Evolutionary conservation across 2,329 filamentous ascomycete species (phyloP).

Genomic region (Pyricularia pennisetigena): DNA sequence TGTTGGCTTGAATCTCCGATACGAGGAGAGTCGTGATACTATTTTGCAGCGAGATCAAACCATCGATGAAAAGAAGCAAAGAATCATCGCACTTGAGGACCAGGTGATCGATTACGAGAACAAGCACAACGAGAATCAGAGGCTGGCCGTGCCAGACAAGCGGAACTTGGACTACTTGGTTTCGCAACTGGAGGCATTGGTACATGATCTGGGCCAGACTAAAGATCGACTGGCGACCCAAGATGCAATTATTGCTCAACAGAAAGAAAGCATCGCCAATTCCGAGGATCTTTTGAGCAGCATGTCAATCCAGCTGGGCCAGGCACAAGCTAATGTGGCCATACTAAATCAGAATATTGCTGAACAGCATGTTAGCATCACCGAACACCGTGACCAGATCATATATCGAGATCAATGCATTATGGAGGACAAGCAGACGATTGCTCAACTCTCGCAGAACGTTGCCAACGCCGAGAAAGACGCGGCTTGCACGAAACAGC

Average conservation of each 20-base stretch:
- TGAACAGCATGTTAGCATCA: background rate
- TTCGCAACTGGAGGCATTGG: background rate
- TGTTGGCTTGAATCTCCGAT: background rate
- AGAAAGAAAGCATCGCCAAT: too few species aligned
- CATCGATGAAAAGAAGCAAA: background rate
- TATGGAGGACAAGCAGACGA: background rate
- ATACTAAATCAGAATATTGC: background rate
- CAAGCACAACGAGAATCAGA: background rate
- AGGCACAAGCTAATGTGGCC: background rate
- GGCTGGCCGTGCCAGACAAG: background rate
- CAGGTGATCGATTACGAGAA: background rate
- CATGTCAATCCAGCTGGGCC: background rate
- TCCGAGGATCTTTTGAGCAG: too few species aligned
- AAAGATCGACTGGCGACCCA: background rate
- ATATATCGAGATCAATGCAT: background rate
- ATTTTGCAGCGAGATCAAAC: background rate
- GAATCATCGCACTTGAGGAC: background rate
- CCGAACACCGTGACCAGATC: background rate
- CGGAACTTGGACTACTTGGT: background rate
- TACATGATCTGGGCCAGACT: too few species aligned
- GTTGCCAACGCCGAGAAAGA: background rate
- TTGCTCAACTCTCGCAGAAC: background rate
- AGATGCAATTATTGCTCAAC: background rate
- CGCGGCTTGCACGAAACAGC: background rate
- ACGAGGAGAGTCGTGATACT: background rate